Conservation (phyloP, 2,329 filamentous ascomycete genomes). For the Trichoderma guizhouense region DNA sequence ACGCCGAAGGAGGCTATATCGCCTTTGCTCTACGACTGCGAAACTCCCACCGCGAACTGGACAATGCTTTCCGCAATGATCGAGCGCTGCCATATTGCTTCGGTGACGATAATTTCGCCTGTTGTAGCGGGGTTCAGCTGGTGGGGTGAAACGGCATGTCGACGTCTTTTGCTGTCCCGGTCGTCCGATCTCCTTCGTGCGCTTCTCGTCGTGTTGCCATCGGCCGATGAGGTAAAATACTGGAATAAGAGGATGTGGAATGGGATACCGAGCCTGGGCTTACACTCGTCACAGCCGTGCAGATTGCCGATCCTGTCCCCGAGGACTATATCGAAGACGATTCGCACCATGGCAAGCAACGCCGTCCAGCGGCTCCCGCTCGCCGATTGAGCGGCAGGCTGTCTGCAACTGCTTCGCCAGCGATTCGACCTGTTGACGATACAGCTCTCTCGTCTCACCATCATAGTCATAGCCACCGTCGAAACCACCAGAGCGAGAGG, state of each 20-base stretch:
- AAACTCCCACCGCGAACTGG: neutral
- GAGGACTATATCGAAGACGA: conserved; percentile 35
- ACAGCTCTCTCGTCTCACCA: conserved; percentile 22
- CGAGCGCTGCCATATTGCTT: conserved; percentile 1
- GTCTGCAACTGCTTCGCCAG: conserved; percentile 40
- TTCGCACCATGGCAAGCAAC: conserved; percentile 29
- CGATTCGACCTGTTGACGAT: conserved; percentile 30
- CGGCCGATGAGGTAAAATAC: neutral
- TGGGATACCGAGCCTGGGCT: neutral
- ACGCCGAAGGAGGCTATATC: neutral
- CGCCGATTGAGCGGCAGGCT: conserved; percentile 36
- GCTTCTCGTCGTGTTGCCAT: neutral
- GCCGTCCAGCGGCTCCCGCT: conserved; percentile 30
- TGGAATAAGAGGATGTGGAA: neutral
- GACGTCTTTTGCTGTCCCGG: neutral
- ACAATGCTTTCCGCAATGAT: neutral
- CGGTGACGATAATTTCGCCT: conserved; percentile 1
- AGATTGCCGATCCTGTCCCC: conserved; percentile 52
- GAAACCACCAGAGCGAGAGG: conserved; percentile 47
- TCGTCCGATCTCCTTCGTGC: neutral
- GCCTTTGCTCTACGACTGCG: neutral
- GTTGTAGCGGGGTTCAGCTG: neutral
- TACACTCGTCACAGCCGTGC: conserved; percentile 42
- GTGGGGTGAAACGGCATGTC: neutral
- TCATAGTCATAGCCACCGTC: conserved; percentile 32